A percentile compares a stretch with the other conserved stretches of the same genome.
Conservation (phyloP, 169 alveolate genomes). For the Plasmodium coatneyi region DNA sequence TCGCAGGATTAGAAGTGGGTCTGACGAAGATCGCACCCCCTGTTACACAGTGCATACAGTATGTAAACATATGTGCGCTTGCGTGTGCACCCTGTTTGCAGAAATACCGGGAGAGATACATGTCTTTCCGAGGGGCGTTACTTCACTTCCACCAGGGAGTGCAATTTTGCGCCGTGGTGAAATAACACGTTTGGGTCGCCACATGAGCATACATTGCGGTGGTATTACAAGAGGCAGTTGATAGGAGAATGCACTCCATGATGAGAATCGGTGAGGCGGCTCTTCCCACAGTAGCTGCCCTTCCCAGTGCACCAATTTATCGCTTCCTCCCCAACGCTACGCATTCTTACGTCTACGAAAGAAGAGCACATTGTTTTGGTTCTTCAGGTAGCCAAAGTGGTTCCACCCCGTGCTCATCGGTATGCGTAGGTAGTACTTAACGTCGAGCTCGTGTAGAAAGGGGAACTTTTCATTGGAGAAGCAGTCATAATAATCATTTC, state of each 20-base stretch:
- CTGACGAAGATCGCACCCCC: not conserved
- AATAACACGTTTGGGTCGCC: not conserved
- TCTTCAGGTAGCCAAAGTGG: conserved; percentile 61
- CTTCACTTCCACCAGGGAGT: not conserved
- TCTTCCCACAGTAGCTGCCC: not conserved
- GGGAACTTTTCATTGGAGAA: conserved; percentile 40
- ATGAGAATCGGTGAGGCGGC: not conserved
- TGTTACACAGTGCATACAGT: not conserved
- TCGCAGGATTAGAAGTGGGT: not conserved
- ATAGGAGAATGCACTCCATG: not conserved
- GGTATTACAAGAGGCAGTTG: no score
- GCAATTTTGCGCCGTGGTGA: not conserved
- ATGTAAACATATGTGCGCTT: not conserved
- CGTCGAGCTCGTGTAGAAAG: conserved; percentile 58
- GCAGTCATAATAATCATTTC: conserved; percentile 28
- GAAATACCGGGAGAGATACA: not conserved
- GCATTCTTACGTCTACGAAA: conserved; percentile 41
- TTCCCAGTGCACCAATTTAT: no score
- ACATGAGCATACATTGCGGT: not conserved
- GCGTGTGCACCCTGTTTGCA: not conserved
- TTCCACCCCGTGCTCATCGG: conserved; percentile 76
- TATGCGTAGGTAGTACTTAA: conserved; percentile 50
- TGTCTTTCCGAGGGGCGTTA: not conserved
- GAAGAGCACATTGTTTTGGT: conserved; percentile 67
- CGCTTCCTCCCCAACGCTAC: not conserved